phyloP scores from a whole-genome alignment of 2,329 filamentous ascomycete genomes.

The Fusarium marasasianum region DNA sequence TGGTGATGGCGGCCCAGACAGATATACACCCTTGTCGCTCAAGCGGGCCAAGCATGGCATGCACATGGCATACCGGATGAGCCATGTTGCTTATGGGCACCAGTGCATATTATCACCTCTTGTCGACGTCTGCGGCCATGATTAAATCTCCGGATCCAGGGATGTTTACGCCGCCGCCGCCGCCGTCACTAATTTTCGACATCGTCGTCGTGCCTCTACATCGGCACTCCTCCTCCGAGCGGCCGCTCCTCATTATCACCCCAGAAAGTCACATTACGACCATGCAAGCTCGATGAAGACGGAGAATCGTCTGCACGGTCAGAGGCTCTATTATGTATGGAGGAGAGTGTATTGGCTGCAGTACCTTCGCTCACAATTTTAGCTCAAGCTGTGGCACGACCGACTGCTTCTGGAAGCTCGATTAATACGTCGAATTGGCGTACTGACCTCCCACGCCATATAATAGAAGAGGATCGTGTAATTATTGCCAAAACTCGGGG shows the following conservation, averaged over 20 bases:
- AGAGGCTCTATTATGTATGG: slow-evolving; percentile 5
- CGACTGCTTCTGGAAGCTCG: slow-evolving; percentile 21
- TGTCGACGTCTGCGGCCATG: slow-evolving; percentile 14
- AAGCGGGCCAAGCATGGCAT: background rate
- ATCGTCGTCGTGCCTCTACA: slow-evolving; percentile 3
- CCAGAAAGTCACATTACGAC: slow-evolving; percentile 15
- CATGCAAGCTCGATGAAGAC: slow-evolving; percentile 22
- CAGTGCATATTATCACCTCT: slow-evolving; percentile 19
- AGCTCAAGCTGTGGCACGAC: slow-evolving; percentile 20
- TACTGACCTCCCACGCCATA: background rate
- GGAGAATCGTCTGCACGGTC: slow-evolving; percentile 25
- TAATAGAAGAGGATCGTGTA: background rate
- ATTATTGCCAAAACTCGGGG: background rate
- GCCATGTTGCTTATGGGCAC: background rate
- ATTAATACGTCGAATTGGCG: background rate
- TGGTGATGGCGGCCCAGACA: slow-evolving; percentile 5
- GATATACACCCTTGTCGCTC: slow-evolving; percentile 12
- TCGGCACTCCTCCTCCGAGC: slow-evolving; percentile 20
- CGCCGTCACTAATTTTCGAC: slow-evolving; percentile 8
- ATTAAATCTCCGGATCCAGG: slow-evolving; percentile 31
- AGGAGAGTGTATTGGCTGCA: background rate
- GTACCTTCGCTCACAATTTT: slow-evolving; percentile 16
- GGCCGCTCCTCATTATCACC: slow-evolving; percentile 25
- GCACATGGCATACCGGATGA: slow-evolving; percentile 7
- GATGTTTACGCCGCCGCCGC: background rate